These are phyloP conservation scores for Apophysomyces variabilis DNA, from an alignment of 371 early-diverging fungal species.

Conservation along the genomic window DNA sequence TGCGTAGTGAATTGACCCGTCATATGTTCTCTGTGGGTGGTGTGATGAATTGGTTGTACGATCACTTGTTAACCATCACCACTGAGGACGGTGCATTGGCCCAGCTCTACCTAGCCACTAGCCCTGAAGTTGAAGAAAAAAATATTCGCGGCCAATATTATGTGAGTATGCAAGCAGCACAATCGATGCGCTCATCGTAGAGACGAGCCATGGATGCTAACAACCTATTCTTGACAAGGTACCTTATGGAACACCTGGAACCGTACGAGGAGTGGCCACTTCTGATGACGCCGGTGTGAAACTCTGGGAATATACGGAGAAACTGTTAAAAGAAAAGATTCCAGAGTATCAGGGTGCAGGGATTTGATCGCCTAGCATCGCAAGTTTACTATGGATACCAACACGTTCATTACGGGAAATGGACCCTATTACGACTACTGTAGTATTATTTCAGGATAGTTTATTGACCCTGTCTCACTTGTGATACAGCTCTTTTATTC, in stretches of 20 bases:
- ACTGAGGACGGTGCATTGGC: conserved; percentile 64
- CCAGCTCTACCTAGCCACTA: conserved; percentile 66
- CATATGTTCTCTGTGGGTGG: conserved; percentile 20
- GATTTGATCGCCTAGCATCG: conserved; percentile 14
- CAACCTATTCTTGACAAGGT: conserved; percentile 13
- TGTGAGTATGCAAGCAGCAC: conserved; percentile 27
- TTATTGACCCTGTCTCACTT: too few relatives aligned
- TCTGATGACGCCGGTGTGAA: conserved; percentile 27
- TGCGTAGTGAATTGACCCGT: conserved; percentile 57
- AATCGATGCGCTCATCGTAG: not conserved
- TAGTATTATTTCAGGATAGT: too few relatives aligned
- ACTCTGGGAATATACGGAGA: conserved; percentile 47
- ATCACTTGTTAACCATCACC: conserved; percentile 18
- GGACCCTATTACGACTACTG: too few relatives aligned
- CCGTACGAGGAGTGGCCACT: conserved; percentile 19
- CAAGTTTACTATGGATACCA: not conserved
- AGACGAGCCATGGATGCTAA: not conserved
- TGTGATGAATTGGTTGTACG: not conserved
- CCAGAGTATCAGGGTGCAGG: conserved; percentile 38
- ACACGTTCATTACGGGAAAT: not conserved
- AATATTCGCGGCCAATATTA: conserved; percentile 59
- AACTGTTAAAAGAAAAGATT: conserved; percentile 41
- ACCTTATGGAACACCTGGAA: conserved; percentile 16
- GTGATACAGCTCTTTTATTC: too few relatives aligned
- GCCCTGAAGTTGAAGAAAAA: conserved; percentile 62